A percentile compares a stretch with the other conserved stretches of the same genome.
Conservation (phyloP, 2,329 filamentous ascomycete genomes). For the Penicillium sp. region DNA sequence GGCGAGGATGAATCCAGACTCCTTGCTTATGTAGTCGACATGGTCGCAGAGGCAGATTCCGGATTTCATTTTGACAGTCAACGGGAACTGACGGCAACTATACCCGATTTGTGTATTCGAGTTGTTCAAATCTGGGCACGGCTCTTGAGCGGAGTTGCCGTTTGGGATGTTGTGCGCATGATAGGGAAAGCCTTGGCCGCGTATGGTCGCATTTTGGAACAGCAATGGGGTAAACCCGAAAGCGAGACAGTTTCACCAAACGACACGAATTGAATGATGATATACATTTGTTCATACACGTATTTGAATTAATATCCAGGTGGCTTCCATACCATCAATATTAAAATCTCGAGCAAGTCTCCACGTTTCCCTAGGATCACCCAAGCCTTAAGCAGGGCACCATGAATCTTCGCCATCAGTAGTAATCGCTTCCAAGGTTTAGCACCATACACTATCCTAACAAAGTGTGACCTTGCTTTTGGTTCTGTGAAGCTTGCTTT, state of each 20-base stretch:
- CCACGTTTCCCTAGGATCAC: too few relatives aligned
- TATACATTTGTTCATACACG: not conserved
- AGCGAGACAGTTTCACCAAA: not conserved
- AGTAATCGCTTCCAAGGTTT: too few relatives aligned
- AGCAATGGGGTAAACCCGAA: not conserved
- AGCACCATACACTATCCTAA: too few relatives aligned
- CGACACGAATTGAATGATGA: not conserved
- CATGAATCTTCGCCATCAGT: too few relatives aligned
- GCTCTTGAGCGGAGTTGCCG: slow-evolving; percentile 43
- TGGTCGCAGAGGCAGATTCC: not conserved
- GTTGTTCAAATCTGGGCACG: slow-evolving; percentile 31
- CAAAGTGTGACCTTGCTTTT: too few relatives aligned
- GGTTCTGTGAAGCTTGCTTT: too few relatives aligned
- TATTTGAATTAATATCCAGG: too few relatives aligned
- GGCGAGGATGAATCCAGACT: slow-evolving; percentile 3
- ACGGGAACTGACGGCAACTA: not conserved
- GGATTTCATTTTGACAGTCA: not conserved
- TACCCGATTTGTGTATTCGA: slow-evolving; percentile 7
- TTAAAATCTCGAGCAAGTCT: too few relatives aligned
- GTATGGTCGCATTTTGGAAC: slow-evolving; percentile 4
- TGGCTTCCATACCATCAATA: too few relatives aligned
- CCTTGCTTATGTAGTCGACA: not conserved
- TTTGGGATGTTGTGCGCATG: slow-evolving; percentile 30
- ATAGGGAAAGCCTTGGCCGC: slow-evolving; percentile 11
- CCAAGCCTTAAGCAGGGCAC: too few relatives aligned